A percentile compares a stretch with the other conserved stretches of the same genome.
Conservation (phyloP, 495 filamentous ascomycete species). For the Daldinia vernicosa region DNA sequence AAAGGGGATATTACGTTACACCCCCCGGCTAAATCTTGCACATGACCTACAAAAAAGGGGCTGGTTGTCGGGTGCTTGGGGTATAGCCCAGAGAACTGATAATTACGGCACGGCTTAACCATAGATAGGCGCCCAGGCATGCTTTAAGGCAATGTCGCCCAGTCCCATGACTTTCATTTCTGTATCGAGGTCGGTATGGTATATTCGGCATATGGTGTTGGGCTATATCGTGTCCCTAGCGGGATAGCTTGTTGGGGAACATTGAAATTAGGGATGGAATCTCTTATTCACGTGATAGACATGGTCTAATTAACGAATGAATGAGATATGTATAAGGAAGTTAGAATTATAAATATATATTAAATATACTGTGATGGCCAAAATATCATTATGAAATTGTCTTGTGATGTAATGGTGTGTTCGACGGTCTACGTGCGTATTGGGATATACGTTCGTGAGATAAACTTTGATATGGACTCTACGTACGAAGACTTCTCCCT, state of each 20-base stretch:
- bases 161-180: background rate
- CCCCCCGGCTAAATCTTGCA: slow-evolving; percentile 22
- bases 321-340: too few relatives aligned
- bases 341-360: too few relatives aligned
- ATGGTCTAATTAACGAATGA: too few relatives aligned
- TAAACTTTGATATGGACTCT: too few relatives aligned
- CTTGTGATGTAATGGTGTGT: too few relatives aligned
- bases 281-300: too few relatives aligned
- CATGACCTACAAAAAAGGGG: slow-evolving; percentile 3
- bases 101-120: background rate
- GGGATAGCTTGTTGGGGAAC: background rate
- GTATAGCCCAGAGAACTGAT: background rate
- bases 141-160: background rate
- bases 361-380: too few relatives aligned
- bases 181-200: background rate
- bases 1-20: slow-evolving; percentile 28
- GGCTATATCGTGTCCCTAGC: background rate
- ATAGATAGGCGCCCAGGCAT: background rate
- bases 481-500: too few relatives aligned
- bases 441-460: too few relatives aligned
- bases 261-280: too few relatives aligned
- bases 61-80: background rate
- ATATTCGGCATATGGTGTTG: background rate
- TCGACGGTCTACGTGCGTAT: too few relatives aligned
- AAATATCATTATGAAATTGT: too few relatives aligned